These are phyloP conservation scores for Plasmopara viticola DNA, from an alignment of 352 stramenopile species.

Conservation along the genomic window DNA sequence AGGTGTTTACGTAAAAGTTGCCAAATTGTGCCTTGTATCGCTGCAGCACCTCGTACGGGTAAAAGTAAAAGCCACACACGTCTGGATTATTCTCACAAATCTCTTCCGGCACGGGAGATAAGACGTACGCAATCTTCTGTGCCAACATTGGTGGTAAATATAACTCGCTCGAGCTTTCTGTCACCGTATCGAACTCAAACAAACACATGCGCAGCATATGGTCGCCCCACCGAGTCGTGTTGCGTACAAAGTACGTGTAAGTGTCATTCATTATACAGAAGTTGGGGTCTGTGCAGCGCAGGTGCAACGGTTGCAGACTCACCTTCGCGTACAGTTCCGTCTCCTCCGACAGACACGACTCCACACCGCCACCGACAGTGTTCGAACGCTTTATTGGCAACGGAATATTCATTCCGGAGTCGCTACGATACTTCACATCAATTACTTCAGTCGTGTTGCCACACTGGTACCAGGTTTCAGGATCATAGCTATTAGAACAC, in stretches of 20 bases:
- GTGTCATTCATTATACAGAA: constrained; percentile 33
- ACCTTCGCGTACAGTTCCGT: constrained; percentile 51
- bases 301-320: constrained; percentile 54
- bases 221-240: constrained; percentile 51
- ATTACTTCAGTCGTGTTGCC: constrained; percentile 53
- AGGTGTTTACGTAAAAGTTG: constrained; percentile 71
- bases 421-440: constrained; percentile 12
- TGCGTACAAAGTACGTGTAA: constrained; percentile 57
- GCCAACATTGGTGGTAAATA: constrained; percentile 53
- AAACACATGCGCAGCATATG: constrained; percentile 67
- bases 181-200: constrained; percentile 52
- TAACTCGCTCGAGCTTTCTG: constrained; percentile 40
- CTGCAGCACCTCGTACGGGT: constrained; percentile 61
- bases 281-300: constrained; percentile 43
- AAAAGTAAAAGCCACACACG: constrained; percentile 69
- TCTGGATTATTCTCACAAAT: constrained; percentile 52
- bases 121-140: constrained; percentile 51
- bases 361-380: constrained; percentile 26
- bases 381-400: constrained; percentile 26
- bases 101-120: constrained; percentile 48
- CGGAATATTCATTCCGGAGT: constrained; percentile 32
- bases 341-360: constrained; percentile 49
- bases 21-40: constrained; percentile 50
- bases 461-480: constrained; percentile 70
- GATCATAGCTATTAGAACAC: constrained; percentile 67